phyloP scores from a whole-genome alignment of 331 rosid species.

The Quercus phellos region DNA sequence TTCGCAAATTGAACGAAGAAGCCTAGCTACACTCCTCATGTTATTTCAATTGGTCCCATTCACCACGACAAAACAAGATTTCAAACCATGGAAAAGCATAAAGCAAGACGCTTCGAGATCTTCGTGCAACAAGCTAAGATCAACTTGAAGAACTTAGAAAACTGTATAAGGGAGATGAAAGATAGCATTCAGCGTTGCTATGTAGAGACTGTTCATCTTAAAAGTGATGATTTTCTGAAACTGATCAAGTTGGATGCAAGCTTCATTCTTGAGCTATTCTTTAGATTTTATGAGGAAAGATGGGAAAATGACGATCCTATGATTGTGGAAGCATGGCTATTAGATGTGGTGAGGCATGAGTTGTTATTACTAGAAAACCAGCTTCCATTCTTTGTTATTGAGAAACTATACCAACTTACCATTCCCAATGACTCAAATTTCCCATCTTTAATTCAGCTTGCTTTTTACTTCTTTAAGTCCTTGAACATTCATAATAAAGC shows the following conservation, averaged over 20 bases:
- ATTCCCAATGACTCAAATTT: background rate
- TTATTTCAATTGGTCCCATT: background rate
- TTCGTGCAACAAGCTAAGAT: background rate
- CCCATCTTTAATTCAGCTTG: slow-evolving; percentile 8
- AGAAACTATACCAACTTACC: background rate
- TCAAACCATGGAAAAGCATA: background rate
- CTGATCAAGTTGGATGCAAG: slow-evolving; percentile 11
- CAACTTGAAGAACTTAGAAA: background rate
- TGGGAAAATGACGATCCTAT: background rate
- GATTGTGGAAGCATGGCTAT: background rate
- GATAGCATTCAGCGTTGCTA: slow-evolving; percentile 7
- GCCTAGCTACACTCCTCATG: background rate
- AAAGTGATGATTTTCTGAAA: background rate
- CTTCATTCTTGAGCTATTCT: slow-evolving; percentile 34
- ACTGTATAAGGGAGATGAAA: background rate
- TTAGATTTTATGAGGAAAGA: background rate
- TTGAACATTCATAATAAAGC: too few species aligned
- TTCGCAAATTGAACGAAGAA: background rate
- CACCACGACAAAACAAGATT: background rate
- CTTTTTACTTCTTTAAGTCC: too few species aligned
- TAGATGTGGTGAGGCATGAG: background rate
- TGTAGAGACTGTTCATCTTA: background rate
- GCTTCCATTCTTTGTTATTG: background rate
- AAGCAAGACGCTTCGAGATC: background rate
- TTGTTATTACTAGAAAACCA: slow-evolving; percentile 41